A percentile compares a stretch with the other conserved stretches of the same genome.
phyloP scores from a whole-genome alignment of 306 rosid genomes.

The Ochetophila trinervis region DNA sequence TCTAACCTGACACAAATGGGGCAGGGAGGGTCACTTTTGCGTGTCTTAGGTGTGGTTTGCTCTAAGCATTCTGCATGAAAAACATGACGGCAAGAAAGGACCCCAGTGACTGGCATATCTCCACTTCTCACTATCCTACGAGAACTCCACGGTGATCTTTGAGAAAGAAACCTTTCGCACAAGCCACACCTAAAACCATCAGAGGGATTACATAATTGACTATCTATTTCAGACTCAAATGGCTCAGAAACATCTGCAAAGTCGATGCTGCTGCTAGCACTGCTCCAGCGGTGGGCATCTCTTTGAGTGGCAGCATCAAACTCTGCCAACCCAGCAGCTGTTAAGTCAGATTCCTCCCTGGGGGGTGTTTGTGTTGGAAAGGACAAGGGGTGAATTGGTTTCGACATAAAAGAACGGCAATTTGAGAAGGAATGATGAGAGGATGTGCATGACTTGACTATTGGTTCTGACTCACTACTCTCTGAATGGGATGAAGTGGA shows the following conservation, averaged over 20 bases:
- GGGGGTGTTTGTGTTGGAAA: slow-evolving; percentile 42
- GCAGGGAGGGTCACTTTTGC: slow-evolving; percentile 74
- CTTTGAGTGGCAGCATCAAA: slow-evolving; percentile 53
- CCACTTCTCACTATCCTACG: slow-evolving; percentile 81
- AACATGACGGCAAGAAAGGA: slow-evolving; percentile 75
- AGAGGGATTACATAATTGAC: slow-evolving; percentile 28
- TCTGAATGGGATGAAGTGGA: slow-evolving; percentile 61
- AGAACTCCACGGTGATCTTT: slow-evolving; percentile 83
- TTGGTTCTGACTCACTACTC: slow-evolving; percentile 68
- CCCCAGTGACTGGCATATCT: slow-evolving; percentile 81
- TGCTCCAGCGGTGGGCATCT: slow-evolving; percentile 64
- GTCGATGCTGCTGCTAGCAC: slow-evolving; percentile 76
- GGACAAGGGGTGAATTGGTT: slow-evolving; percentile 75
- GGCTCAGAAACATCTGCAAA: slow-evolving; percentile 67
- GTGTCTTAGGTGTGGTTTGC: slow-evolving; percentile 61
- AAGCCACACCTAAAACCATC: slow-evolving; percentile 64
- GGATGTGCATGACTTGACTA: slow-evolving; percentile 49
- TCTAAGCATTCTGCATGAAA: slow-evolving; percentile 92
- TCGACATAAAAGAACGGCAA: slow-evolving; percentile 70
- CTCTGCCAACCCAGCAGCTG: slow-evolving; percentile 43
- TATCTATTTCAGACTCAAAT: slow-evolving; percentile 56
- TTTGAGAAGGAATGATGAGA: slow-evolving; percentile 52
- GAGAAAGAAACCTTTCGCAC: slow-evolving; percentile 75
- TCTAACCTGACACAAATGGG: slow-evolving; percentile 57
- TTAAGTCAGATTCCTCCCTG: slow-evolving; percentile 49